Conservation (phyloP, 805 yeast species). For the Ogataea neopini region DNA sequence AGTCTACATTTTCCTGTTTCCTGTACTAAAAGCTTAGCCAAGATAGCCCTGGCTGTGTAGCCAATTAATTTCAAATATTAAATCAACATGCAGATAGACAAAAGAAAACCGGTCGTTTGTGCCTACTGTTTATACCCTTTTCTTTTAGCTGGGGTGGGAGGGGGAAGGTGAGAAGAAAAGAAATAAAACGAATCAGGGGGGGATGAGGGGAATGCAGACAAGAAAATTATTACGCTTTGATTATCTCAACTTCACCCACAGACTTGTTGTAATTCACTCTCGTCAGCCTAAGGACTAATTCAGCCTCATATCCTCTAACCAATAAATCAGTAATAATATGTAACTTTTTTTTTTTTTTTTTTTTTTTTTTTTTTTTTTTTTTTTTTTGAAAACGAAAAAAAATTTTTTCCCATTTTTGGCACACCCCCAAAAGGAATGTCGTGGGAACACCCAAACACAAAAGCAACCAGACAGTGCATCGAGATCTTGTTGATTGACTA, state of each 20-base stretch:
- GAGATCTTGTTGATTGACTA: not conserved
- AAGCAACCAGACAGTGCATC: not conserved
- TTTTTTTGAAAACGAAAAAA: conserved; percentile 2
- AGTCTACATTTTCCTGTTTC: no score
- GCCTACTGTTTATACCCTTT: not conserved
- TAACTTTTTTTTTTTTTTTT: conserved; percentile 3
- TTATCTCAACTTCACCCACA: no score
- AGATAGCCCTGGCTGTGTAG: not conserved
- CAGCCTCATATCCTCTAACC: not conserved
- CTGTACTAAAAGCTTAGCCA: no score
- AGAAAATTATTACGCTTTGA: no score
- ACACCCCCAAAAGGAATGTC: not conserved
- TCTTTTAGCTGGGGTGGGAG: not conserved
- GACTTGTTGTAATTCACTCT: no score
- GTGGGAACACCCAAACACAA: conserved; percentile 1
- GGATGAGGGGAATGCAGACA: no score
- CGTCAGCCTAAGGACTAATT: not conserved
- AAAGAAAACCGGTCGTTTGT: conserved; percentile 2
- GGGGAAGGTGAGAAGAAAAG: not conserved
- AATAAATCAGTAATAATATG: not conserved
- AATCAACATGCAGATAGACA: not conserved
- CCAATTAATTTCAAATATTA: not conserved
- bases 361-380: not conserved
- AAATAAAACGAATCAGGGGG: no score
- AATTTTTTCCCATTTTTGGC: not conserved